These are phyloP conservation scores for Colletotrichum theobromicola DNA, from an alignment of 2,329 filamentous ascomycete genomes.

Conservation along the genomic window DNA sequence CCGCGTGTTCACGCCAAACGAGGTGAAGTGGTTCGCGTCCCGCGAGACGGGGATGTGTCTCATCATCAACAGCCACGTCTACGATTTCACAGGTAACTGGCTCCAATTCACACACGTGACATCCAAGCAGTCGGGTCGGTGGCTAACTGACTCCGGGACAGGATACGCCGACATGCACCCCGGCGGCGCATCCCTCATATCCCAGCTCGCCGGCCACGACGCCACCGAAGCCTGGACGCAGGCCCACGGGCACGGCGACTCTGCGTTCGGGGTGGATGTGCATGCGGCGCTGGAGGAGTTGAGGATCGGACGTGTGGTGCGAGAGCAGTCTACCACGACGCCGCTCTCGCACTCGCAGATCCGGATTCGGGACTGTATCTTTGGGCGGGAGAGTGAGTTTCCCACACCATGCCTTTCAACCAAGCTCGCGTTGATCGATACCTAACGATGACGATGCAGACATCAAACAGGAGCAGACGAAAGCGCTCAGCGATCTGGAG, in stretches of 20 bases:
- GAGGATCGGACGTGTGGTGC: background rate
- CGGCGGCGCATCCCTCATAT: background rate
- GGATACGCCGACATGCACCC: background rate
- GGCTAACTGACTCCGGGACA: background rate
- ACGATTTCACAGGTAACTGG: constrained; percentile 14
- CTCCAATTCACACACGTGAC: too few species aligned
- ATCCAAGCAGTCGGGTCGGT: too few species aligned
- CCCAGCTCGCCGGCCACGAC: background rate
- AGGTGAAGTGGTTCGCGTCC: background rate
- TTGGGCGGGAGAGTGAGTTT: background rate
- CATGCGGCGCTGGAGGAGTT: background rate
- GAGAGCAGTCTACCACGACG: background rate
- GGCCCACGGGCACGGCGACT: background rate
- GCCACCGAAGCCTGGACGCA: background rate
- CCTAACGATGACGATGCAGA: background rate
- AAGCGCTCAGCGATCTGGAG: background rate
- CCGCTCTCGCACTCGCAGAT: background rate
- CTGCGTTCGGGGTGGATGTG: background rate
- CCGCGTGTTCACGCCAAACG: background rate
- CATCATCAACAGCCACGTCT: background rate
- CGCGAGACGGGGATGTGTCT: background rate
- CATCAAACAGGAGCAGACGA: background rate
- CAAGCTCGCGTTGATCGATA: background rate
- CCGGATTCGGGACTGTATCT: background rate
- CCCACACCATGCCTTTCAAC: background rate